These are phyloP conservation scores for Paraglomus occultum DNA, from an alignment of 192 early-diverging fungal species.

Conservation along the genomic window DNA sequence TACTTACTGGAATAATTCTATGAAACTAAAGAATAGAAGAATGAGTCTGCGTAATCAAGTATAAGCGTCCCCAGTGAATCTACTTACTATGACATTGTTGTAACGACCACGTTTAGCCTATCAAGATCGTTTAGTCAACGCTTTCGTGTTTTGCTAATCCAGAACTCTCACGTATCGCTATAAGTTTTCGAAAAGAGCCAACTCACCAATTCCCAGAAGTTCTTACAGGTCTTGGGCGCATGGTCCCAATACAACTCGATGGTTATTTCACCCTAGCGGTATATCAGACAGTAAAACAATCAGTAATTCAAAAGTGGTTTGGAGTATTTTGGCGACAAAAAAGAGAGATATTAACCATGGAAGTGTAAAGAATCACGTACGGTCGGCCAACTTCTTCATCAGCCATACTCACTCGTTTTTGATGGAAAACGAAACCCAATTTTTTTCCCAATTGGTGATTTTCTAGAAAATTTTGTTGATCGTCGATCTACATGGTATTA, in stretches of 20 bases:
- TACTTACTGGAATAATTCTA: conserved; percentile 61
- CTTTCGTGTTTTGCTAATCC: not conserved
- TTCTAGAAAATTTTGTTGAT: too few relatives aligned
- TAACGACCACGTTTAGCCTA: conserved; percentile 84
- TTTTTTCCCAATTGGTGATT: too few relatives aligned
- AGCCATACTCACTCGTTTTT: too few relatives aligned
- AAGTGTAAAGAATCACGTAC: conserved; percentile 19
- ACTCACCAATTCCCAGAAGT: conserved; percentile 74
- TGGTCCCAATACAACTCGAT: conserved; percentile 88
- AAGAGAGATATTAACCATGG: conserved; percentile 7
- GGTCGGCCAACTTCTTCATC: not conserved
- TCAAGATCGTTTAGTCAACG: not conserved
- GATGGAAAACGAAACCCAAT: too few relatives aligned
- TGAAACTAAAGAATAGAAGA: conserved; percentile 60
- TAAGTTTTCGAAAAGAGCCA: not conserved
- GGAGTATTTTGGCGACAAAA: not conserved
- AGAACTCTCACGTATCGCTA: not conserved
- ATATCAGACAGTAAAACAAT: not conserved
- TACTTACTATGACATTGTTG: conserved; percentile 65
- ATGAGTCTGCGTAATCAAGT: not conserved
- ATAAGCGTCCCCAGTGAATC: not conserved
- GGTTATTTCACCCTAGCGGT: conserved; percentile 54
- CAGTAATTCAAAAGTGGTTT: not conserved
- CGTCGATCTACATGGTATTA: too few relatives aligned
- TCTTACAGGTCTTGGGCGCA: conserved; percentile 76